A percentile compares a stretch with the other conserved stretches of the same genome.
Conservation (phyloP, 495 filamentous ascomycete species). For the Physcia stellaris region DNA sequence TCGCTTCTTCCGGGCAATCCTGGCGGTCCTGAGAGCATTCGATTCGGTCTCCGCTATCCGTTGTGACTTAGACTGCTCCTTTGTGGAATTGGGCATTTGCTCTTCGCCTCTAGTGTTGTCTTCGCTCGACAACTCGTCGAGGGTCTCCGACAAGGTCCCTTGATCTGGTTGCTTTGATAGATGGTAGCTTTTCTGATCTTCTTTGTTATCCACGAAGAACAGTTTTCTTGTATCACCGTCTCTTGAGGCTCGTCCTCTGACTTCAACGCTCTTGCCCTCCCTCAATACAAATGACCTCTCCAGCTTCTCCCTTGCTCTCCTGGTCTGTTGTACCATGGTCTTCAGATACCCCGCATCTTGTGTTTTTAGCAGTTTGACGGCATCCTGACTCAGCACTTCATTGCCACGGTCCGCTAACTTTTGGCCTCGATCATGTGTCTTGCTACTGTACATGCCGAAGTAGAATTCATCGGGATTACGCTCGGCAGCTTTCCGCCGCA, state of each 20-base stretch:
- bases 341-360: constrained; percentile 86
- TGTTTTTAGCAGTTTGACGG: constrained; percentile 82
- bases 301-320: constrained; percentile 43
- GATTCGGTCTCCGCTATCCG: constrained; percentile 17
- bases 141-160: background rate
- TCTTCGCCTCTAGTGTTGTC: background rate
- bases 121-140: background rate
- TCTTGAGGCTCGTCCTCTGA: constrained; percentile 8
- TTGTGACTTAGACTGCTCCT: background rate
- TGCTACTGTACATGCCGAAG: constrained; percentile 69
- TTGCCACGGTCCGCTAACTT: constrained; percentile 39
- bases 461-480: constrained; percentile 96
- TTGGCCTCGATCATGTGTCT: constrained; percentile 51
- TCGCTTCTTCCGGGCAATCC: constrained; percentile 31
- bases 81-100: background rate
- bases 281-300: constrained; percentile 36
- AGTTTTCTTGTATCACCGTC: constrained; percentile 28
- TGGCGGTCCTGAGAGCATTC: constrained; percentile 27
- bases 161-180: background rate
- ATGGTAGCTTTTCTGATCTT: constrained; percentile 32
- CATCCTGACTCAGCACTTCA: constrained; percentile 43
- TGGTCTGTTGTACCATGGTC: constrained; percentile 45
- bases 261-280: constrained; percentile 23
- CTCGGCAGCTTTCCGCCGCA: constrained; percentile 68
- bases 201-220: constrained; percentile 41